These are phyloP conservation scores for Malbranchea zuffiana DNA, from an alignment of 2,329 filamentous ascomycete species.

Conservation along the genomic window DNA sequence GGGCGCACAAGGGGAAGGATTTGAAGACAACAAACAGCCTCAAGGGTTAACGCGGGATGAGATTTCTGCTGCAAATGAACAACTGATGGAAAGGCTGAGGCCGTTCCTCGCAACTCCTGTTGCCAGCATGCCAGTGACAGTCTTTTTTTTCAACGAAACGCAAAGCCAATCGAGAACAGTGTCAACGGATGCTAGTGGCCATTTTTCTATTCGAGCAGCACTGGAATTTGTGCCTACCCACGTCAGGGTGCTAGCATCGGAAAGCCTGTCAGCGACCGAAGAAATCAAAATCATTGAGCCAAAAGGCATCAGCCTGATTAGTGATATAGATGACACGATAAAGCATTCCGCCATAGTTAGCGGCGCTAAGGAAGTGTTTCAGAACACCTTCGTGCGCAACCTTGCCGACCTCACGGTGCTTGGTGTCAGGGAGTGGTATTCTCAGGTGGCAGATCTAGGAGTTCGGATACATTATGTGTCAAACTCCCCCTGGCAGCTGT, in stretches of 20 bases:
- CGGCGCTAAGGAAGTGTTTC: conserved; percentile 87
- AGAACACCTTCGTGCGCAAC: conserved; percentile 88
- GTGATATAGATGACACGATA: conserved; percentile 94
- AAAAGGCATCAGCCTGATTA: conserved; percentile 79
- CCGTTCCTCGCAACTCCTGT: conserved; percentile 84
- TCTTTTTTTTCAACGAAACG: conserved; percentile 88
- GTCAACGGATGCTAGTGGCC: conserved; percentile 75
- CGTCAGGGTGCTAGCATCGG: conserved; percentile 74
- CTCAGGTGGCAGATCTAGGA: conserved; percentile 60
- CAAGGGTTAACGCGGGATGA: conserved; percentile 63
- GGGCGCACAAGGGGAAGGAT: conserved; percentile 57
- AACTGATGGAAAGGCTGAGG: conserved; percentile 74
- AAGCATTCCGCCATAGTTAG: conserved; percentile 85
- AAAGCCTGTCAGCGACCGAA: conserved; percentile 70
- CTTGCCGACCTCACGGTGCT: conserved; percentile 70
- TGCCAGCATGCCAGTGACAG: conserved; percentile 64
- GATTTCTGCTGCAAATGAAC: conserved; percentile 66
- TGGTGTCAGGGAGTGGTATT: conserved; percentile 87
- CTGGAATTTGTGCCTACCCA: conserved; percentile 86
- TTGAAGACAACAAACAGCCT: conserved; percentile 40
- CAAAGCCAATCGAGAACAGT: conserved; percentile 76
- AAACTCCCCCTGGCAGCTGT: conserved; percentile 98
- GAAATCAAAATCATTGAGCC: conserved; percentile 67
- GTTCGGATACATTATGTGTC: conserved; percentile 94
- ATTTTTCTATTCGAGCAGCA: conserved; percentile 70